Evolutionary conservation across 2,329 filamentous ascomycete genomes (phyloP).

Genomic region (Cercospora berteroae): DNA sequence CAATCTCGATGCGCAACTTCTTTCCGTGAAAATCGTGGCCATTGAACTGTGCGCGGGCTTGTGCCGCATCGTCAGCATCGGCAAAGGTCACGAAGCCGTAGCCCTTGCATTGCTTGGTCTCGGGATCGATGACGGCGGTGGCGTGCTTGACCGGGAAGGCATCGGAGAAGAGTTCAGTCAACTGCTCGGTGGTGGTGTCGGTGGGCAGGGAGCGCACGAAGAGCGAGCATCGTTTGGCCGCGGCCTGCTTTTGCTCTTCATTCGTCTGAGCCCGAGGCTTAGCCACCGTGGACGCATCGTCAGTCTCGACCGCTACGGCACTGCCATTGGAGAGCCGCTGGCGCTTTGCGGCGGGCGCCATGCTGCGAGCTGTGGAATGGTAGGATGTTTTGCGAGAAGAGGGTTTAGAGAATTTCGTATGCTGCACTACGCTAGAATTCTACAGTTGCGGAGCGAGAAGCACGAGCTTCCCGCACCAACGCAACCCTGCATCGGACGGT

Average conservation of each 20-base stretch:
- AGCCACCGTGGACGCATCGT: neutral
- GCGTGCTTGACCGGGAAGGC: conserved; percentile 95
- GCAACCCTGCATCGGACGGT: neutral
- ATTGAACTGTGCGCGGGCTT: conserved; percentile 78
- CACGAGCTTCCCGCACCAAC: neutral
- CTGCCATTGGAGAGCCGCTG: conserved; percentile 33
- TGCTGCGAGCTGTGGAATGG: conserved; percentile 8
- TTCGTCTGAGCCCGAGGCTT: neutral
- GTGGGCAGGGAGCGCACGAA: conserved; percentile 87
- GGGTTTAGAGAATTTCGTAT: neutral
- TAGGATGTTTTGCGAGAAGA: neutral
- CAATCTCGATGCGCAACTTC: conserved; percentile 81
- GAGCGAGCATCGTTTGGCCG: conserved; percentile 53
- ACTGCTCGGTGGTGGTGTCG: conserved; percentile 72
- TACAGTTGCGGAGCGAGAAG: neutral
- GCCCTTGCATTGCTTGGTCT: conserved; percentile 82
- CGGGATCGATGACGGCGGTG: conserved; percentile 81
- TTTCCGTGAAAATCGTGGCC: conserved; percentile 74
- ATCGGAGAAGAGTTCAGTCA: conserved; percentile 89
- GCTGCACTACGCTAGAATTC: neutral
- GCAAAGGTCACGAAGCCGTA: conserved; percentile 98
- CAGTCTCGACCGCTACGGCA: conserved; percentile 20
- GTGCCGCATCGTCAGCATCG: conserved; percentile 83
- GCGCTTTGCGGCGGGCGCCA: conserved; percentile 37
- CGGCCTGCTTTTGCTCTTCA: conserved; percentile 21